Conservation (phyloP, 73 alveolate genomes). For the Paramecium primaurelia region DNA sequence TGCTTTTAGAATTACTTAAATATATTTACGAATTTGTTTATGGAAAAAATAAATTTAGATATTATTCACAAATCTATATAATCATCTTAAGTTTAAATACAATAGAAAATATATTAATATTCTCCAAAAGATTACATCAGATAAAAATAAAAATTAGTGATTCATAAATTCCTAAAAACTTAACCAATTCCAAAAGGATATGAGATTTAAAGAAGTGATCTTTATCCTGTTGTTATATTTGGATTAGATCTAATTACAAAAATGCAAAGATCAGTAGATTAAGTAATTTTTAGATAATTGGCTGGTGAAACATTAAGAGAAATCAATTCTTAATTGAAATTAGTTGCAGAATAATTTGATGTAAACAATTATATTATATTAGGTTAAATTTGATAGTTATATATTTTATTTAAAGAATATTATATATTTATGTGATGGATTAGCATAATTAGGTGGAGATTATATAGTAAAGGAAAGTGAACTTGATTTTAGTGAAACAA, state of each 20-base stretch:
- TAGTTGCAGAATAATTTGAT: background rate
- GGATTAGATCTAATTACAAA: slow-evolving; percentile 23
- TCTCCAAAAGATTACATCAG: slow-evolving; percentile 26
- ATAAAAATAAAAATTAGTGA: background rate
- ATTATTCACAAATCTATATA: background rate
- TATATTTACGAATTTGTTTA: background rate
- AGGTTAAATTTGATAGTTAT: slow-evolving; percentile 40
- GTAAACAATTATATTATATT: background rate
- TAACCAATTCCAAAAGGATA: slow-evolving; percentile 5
- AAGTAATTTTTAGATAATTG: background rate
- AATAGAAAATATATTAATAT: background rate
- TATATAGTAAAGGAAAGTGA: slow-evolving; percentile 26
- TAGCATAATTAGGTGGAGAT: slow-evolving; percentile 4
- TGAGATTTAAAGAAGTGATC: slow-evolving; percentile 9
- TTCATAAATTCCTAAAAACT: background rate
- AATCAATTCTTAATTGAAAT: background rate
- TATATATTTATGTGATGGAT: slow-evolving; percentile 1
- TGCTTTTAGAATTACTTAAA: background rate
- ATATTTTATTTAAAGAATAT: slow-evolving; percentile 24
- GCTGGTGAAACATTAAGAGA: slow-evolving; percentile 43
- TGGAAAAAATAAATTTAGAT: background rate
- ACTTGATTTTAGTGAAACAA: slow-evolving; percentile 29
- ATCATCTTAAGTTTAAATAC: slow-evolving; percentile 13
- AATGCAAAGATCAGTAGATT: slow-evolving; percentile 25
- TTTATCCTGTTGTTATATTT: background rate